These are phyloP conservation scores for Garcia nutans DNA, from an alignment of 345 rosid species.

Conservation along the genomic window DNA sequence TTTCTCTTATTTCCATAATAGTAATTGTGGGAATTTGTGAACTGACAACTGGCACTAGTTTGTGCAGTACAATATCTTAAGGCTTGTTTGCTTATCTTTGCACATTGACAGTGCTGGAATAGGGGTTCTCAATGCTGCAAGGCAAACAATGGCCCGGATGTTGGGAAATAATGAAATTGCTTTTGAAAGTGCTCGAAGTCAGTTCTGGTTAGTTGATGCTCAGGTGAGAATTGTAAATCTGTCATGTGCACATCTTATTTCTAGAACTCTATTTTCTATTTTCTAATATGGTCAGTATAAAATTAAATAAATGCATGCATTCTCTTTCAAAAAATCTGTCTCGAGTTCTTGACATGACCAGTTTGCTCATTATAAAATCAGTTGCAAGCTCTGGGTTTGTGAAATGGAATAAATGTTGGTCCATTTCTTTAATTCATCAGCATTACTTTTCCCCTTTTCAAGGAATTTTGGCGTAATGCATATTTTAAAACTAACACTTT, in stretches of 20 bases:
- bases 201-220: conserved; percentile 98
- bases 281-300: background rate
- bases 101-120: conserved; percentile 80
- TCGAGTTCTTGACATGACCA: background rate
- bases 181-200: conserved; percentile 87
- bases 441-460: too few species aligned
- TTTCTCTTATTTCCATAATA: background rate
- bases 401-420: too few species aligned
- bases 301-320: too few species aligned
- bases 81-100: conserved; percentile 24
- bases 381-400: too few species aligned
- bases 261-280: background rate
- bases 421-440: too few species aligned
- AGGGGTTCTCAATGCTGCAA: conserved; percentile 95
- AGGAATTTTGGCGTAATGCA: too few species aligned
- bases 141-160: conserved; percentile 99
- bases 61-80: background rate
- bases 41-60: background rate
- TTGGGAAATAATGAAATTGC: conserved; percentile 81
- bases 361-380: background rate
- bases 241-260: background rate
- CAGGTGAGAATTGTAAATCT: conserved; percentile 44
- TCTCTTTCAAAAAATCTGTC: background rate
- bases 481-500: too few species aligned
- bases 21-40: background rate